Evolutionary conservation across 768 basidiomycete species (phyloP), one percentile per base, ranked within the genome.

Genomic region (Pleurotus pulmonarius): DNA sequence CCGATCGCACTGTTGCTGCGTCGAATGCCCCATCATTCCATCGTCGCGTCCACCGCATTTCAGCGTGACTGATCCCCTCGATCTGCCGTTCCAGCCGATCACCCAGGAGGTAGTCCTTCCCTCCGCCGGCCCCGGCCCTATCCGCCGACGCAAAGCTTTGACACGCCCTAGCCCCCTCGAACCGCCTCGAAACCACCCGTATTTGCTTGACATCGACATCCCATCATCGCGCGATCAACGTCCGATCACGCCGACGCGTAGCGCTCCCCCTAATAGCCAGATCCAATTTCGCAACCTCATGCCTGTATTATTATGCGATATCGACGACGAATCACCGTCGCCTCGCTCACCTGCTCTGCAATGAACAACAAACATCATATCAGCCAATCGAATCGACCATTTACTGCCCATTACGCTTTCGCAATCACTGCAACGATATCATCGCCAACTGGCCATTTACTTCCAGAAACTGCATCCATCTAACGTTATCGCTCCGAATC

Each of bases 141-240:
- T 87, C 34, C 82, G 86, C 34, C 79, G 80, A 59, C 75, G 79
- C 58, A 86, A 82, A 75, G 65, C 75, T 2, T 81, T 81, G 1
- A 62, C 78, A 49, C 80, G 82, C 60, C 75, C 77, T 38, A 77
- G 70, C 63, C 82, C 15, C 75, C 76, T 55, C 75, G 69, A 58
- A 73, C 82, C 26, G 18, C 18, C 44, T 39, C 26, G 43, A 29
- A 18, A 46, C 46, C 4, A 37, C 39, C 29, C 44, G 38, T 15
- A 41, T 26, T 24, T 20, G 26, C 22, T 37, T 9, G 20, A 41
- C 9, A 16, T 57, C 47, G 24, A 15, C 24, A 39, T 48, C 24
- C 22, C 44, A 11, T 51, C 54, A 12, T 45, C 18, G 11, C 18
- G 39, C 15, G 25, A 53, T 29, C 7, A 49, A 12, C 48, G 39